Percentiles rank a stretch among this genome's conserved stretches.
Conservation (phyloP, 352 stramenopile genomes). For the Phytophthora cryptogea region DNA sequence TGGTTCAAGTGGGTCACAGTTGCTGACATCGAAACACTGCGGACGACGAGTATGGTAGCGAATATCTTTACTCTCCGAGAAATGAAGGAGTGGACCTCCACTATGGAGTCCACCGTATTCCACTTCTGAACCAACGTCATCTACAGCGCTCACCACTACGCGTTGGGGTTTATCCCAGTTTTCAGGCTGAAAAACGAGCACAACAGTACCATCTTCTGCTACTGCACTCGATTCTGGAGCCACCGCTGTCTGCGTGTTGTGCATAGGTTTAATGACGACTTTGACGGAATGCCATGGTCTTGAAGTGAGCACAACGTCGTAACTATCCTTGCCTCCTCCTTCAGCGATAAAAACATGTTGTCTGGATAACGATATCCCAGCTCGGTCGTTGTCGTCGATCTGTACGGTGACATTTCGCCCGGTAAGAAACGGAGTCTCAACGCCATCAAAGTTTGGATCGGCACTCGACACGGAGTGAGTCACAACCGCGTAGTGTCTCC, state of each 20-base stretch:
- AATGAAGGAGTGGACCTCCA: conserved; percentile 61
- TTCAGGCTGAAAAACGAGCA: conserved; percentile 43
- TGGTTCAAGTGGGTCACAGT: conserved; percentile 44
- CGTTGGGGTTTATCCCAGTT: conserved; percentile 59
- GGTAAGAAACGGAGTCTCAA: conserved; percentile 62
- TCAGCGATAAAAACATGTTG: conserved; percentile 65
- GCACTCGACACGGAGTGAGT: conserved; percentile 46
- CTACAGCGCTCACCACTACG: conserved; percentile 52
- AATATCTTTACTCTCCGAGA: conserved; percentile 57
- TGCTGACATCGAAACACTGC: conserved; percentile 60
- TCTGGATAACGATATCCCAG: conserved; percentile 55
- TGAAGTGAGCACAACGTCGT: conserved; percentile 59
- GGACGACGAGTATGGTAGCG: conserved; percentile 67
- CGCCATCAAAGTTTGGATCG: conserved; percentile 62
- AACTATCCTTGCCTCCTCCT: conserved; percentile 57
- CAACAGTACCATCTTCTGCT: conserved; percentile 2
- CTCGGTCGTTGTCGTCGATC: conserved; percentile 72
- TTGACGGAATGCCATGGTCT: conserved; percentile 62
- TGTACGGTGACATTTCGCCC: conserved; percentile 63
- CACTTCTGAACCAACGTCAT: conserved; percentile 60
- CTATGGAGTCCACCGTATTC: conserved; percentile 67
- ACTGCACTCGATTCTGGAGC: background rate
- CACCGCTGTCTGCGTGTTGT: conserved; percentile 47
- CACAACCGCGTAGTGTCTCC: conserved; percentile 63
- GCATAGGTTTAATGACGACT: conserved; percentile 47